Base-by-base conservation (phyloP, 495 filamentous ascomycete genomes). In the Lineolata rhizophorae region DNA sequence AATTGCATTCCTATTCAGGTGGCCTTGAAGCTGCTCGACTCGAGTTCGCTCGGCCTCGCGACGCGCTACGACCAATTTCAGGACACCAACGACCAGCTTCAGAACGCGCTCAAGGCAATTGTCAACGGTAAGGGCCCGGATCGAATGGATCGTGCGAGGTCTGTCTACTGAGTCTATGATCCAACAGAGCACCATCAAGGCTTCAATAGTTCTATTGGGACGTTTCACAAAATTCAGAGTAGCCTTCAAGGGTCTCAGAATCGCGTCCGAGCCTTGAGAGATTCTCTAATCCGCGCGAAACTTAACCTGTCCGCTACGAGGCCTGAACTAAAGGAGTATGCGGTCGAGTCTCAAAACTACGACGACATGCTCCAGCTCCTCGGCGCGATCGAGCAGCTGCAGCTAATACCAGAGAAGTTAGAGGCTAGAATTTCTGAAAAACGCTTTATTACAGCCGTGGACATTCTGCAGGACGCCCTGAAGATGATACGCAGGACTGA, bases 181-280 rank as follows among this genome's bases (percentile, higher is more conserved):
- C n/a, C n/a, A n/a, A n/a, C n/a, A n/a, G 84, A 95, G 55, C 85
- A 99, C 47, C 85, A 95, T 43, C 87, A 99, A 52, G 87, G 83
- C 19, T 99, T 99, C 62, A 99, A 94, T 49, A 94, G 82, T 54
- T 92, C 83, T 25, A 95, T 99, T 35, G 90, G 87, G 49, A 92
- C 84, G 11, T 99, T 93, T 45, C 90, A 99, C 55, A 93, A 85
- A 54, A 95, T 99, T 35, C 87, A 95, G 49, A 64, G 73, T 4
- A 92, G 80, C 53, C 91, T 99, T 41, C 76, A 83, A 38, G 58
- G 68, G 20, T 91, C 82, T 9, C 90, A 99, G 51, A 63, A 65
- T 35, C 74, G 84, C 34, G 76, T 95, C 15, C 70, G 85, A 40
- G 59, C 60, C 6, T 55, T 99, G 37, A 83, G 79, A 49, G 72